A percentile compares a stretch with the other conserved stretches of the same genome.
Evolutionary conservation across 768 basidiomycete genomes (phyloP).

Genomic region (Lactarius vividus): DNA sequence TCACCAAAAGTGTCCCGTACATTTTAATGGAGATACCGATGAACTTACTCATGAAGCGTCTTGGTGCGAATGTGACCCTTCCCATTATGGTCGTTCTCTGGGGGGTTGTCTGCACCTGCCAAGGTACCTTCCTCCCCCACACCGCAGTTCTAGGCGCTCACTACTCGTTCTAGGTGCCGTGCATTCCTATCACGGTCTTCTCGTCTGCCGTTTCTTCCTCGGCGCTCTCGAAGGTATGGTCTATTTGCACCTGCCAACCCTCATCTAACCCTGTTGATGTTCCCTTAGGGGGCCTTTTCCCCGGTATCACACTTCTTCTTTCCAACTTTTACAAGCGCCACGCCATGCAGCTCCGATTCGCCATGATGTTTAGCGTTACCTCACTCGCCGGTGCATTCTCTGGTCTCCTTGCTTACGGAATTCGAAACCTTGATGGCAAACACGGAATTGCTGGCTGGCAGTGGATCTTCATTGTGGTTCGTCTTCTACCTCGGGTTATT

Average conservation of each 20-base stretch:
- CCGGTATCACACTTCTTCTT: conserved; percentile 32
- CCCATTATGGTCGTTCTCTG: conserved; percentile 62
- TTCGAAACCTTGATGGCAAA: conserved; percentile 52
- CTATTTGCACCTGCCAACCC: not conserved
- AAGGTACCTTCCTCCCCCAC: conserved; percentile 42
- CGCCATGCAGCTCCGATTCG: conserved; percentile 34
- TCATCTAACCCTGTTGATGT: not conserved
- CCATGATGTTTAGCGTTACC: conserved; percentile 44
- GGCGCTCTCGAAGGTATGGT: conserved; percentile 57
- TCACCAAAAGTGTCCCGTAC: conserved; percentile 30
- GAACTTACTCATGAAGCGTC: conserved; percentile 37
- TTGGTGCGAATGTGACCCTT: conserved; percentile 56
- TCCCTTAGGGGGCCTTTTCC: conserved; percentile 44
- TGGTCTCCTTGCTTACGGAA: conserved; percentile 58
- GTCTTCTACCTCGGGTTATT: not conserved
- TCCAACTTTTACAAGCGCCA: conserved; percentile 32
- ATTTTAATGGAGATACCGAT: conserved; percentile 32
- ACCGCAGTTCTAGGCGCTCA: not conserved
- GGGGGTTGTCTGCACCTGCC: conserved; percentile 59
- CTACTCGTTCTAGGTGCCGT: conserved; percentile 40
- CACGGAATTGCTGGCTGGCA: conserved; percentile 56
- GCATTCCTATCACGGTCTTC: conserved; percentile 50
- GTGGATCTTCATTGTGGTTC: conserved; percentile 62
- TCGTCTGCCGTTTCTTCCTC: conserved; percentile 46
- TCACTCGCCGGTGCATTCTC: conserved; percentile 58